A percentile compares a stretch with the other conserved stretches of the same genome.
Evolutionary conservation across 164 flowering plant genomes (phyloP).

Genomic region (Malania oleifera): DNA sequence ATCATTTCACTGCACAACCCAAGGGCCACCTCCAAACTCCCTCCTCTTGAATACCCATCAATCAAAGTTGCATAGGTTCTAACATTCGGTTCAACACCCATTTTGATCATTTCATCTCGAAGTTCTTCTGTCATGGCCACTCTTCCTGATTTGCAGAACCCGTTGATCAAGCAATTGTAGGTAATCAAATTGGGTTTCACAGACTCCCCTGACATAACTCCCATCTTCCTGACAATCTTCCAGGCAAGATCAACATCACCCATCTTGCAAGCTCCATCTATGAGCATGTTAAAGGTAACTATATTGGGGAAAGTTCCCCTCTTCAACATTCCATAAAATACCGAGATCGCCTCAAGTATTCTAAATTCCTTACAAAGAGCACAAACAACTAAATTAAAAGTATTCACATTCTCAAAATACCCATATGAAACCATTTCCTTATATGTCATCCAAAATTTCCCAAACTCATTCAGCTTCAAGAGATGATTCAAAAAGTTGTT

Average conservation of each 20-base stretch:
- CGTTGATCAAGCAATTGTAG: constrained; percentile 40
- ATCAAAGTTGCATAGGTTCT: constrained; percentile 43
- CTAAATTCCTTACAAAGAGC: constrained; percentile 37
- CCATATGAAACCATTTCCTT: constrained; percentile 33
- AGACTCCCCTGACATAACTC: constrained; percentile 23
- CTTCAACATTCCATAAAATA: constrained; percentile 37
- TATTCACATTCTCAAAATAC: constrained; percentile 35
- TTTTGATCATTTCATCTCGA: constrained; percentile 23
- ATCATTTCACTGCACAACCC: constrained; percentile 38
- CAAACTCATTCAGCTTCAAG: constrained; percentile 28
- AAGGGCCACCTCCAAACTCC: constrained; percentile 31
- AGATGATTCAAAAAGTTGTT: constrained; percentile 40
- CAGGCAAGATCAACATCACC: constrained; percentile 27
- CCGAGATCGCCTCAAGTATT: constrained; percentile 31
- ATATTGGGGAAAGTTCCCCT: constrained; percentile 32
- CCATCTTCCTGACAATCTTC: constrained; percentile 31
- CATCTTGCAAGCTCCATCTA: constrained; percentile 41
- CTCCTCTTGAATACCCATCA: constrained; percentile 37
- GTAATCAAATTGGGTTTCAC: constrained; percentile 31
- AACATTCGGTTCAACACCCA: constrained; percentile 28
- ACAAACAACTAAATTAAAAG: constrained; percentile 37
- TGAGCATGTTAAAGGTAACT: constrained; percentile 41
- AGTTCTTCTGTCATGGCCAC: constrained; percentile 26
- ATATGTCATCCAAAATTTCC: constrained; percentile 32
- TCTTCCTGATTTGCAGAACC: constrained; percentile 36